Conservation (phyloP, 1,284 basidiomycete genomes). For the Lignosus rhinocerotis region DNA sequence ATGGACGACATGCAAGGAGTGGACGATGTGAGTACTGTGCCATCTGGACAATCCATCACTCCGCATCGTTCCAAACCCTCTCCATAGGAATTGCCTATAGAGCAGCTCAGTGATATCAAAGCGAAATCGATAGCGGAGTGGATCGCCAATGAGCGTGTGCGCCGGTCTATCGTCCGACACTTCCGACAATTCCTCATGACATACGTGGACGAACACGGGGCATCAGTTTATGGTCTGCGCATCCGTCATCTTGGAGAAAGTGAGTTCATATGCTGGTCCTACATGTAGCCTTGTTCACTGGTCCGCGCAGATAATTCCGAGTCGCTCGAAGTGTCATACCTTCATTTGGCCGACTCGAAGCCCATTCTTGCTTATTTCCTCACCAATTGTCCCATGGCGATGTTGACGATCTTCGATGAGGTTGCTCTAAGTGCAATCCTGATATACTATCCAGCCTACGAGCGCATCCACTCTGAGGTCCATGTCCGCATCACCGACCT, state of each 20-base stretch:
- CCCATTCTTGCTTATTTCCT: conserved; percentile 97
- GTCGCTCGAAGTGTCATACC: conserved; percentile 95
- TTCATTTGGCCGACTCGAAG: conserved; percentile 88
- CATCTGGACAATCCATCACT: not conserved
- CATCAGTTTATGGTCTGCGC: conserved; percentile 92
- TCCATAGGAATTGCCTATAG: conserved; percentile 84
- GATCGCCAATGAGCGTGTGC: conserved; percentile 92
- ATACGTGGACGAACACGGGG: conserved; percentile 89
- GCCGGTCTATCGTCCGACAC: conserved; percentile 87
- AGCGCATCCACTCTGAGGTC: conserved; percentile 96
- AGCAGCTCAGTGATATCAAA: conserved; percentile 97
- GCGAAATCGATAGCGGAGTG: conserved; percentile 96
- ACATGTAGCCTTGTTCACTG: conserved; percentile 1
- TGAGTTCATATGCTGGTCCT: conserved; percentile 41
- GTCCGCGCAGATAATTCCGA: conserved; percentile 82
- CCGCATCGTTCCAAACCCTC: not conserved
- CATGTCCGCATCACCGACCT: conserved; percentile 97
- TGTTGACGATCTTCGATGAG: conserved; percentile 95
- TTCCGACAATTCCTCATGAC: conserved; percentile 97
- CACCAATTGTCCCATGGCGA: conserved; percentile 89
- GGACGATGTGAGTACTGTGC: conserved; percentile 63
- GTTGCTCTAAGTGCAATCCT: conserved; percentile 94
- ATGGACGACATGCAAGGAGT: conserved; percentile 84
- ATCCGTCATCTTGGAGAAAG: conserved; percentile 95
- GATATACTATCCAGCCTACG: conserved; percentile 94